Evolutionary conservation across 202 grass and related monocot genomes (phyloP), one percentile per base, ranked within the genome.

Genomic region (Alloteropsis angusta): DNA sequence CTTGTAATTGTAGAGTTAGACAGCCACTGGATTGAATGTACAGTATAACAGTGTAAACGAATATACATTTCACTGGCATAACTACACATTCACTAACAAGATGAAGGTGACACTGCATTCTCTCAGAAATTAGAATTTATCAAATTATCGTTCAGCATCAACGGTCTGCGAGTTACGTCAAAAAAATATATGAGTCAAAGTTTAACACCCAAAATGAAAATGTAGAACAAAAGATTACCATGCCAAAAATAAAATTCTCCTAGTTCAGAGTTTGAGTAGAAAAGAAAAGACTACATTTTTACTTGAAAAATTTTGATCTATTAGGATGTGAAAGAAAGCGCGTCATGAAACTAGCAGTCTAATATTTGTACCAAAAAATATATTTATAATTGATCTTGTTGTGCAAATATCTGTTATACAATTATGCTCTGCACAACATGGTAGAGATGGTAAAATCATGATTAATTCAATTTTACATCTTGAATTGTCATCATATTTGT

Each of bases 61-160:
- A 76, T 84, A 63, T 84, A 71, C 76, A 76, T 13, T 71, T 76
- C 28, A 32, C 16, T 65, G 13, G 3, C 37, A 75, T 54, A 84
- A 42, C 22, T 35, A 71, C 12, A 71, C 42, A 43, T 9, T 56
- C 61, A 70, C 54, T 77, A 23, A 64, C 60, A 68, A 72, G 46
- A 63, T 35, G 68, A 30, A 30, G 28, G 39, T 71, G 46, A 37
- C 26, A 6, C 6, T 52, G 42, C 35, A 54, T 68, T 34, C 5
- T 44, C 13, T 44, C 2, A 11, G 34, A 48, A 66, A 58, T 52
- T 54, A 52, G 14, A 45, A 67, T 19, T 15, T 45, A 70, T 18
- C 16, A 70, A 46, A 14, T 7, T 60, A 16, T 41, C 0, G 13
- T n/a, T 23, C 11, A 53, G 35, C 26, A 32, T 75, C n/a, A 75